Base-by-base conservation (phyloP, 2,329 filamentous ascomycete species). In the Fusarium tricinctum region DNA sequence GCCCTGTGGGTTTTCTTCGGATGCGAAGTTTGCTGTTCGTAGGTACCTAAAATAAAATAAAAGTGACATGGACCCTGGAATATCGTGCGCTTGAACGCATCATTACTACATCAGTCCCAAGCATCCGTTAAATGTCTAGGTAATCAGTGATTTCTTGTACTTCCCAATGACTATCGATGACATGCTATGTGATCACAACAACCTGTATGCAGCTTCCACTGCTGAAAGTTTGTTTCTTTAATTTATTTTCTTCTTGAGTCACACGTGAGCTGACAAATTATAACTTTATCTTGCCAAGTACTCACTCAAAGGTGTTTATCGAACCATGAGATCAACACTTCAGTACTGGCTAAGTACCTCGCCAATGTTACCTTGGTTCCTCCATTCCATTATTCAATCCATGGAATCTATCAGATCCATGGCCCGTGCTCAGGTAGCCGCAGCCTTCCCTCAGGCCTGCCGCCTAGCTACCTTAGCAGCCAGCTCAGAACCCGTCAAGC, bases 1-100 rank as follows among this genome's bases (percentile, higher is more conserved):
- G 49, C 33, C 43, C 56, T 26, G 42, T 69, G 66, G 61, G 52
- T 69, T 63, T 66, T 66, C 66, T 69, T 66, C 66, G 62, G 62
- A 43, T 53, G 35, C 42, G 17, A 38, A n/a, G 35, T 38, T 38
- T 38, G 19, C 8, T 10, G 17, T 35, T 10, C 17, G 17, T 23
- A 23, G 23, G 23, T 35, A 35, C 28, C 9, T 30, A 35, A 35
- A 35, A 35, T 38, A 19, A n/a, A 19, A 38, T 23, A 20, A 58
- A 47, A 55, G 22, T 33, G 28, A 46, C 23, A 32, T 61, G 46
- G 61, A 64, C 66, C 66, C 58, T 66, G 66, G 55, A 63, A 52
- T 32, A 53, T 55, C 33, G 20, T 38, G 35, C 33, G 8, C 40
- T 38, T 51, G 23, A 58, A 50, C 51, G 44, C 60, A 69, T 61